Percentiles rank a stretch among this genome's conserved stretches.
phyloP scores from a whole-genome alignment of 225 moss, liverwort and hornwort genomes.

The Polytrichum formosum region DNA sequence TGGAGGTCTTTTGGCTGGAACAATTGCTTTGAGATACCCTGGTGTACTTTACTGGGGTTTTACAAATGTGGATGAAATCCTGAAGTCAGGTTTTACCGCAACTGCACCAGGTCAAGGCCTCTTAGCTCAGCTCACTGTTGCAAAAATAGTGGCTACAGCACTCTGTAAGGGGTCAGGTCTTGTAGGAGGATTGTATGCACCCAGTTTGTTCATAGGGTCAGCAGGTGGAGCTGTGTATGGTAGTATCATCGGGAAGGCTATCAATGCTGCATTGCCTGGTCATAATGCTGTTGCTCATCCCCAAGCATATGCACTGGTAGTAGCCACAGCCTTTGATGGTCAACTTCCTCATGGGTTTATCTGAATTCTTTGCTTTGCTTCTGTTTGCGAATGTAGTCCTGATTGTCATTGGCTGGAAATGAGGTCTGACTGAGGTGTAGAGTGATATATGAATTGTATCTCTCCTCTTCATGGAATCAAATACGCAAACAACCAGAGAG shows the following conservation, averaged over 20 bases:
- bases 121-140: constrained; percentile 71
- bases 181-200: constrained; percentile 93
- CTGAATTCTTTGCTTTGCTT: too few species aligned
- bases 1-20: constrained; percentile 77
- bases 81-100: constrained; percentile 75
- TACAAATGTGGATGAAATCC: constrained; percentile 90
- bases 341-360: too few species aligned
- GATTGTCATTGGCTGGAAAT: too few species aligned
- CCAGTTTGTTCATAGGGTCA: constrained; percentile 93
- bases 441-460: too few species aligned
- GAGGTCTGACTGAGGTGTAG: too few species aligned
- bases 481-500: too few species aligned
- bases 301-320: constrained; percentile 94
- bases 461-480: too few species aligned
- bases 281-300: constrained; percentile 91
- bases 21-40: constrained; percentile 82
- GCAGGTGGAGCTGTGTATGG: constrained; percentile 85
- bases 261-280: constrained; percentile 66
- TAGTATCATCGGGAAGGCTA: constrained; percentile 70
- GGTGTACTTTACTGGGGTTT: constrained; percentile 99
- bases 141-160: constrained; percentile 83
- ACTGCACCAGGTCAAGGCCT: constrained; percentile 81
- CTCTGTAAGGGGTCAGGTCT: constrained; percentile 93
- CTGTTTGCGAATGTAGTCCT: too few species aligned
- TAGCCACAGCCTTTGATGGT: neutral